phyloP scores from a whole-genome alignment of 2,329 filamentous ascomycete genomes.

The Venturia effusa region DNA sequence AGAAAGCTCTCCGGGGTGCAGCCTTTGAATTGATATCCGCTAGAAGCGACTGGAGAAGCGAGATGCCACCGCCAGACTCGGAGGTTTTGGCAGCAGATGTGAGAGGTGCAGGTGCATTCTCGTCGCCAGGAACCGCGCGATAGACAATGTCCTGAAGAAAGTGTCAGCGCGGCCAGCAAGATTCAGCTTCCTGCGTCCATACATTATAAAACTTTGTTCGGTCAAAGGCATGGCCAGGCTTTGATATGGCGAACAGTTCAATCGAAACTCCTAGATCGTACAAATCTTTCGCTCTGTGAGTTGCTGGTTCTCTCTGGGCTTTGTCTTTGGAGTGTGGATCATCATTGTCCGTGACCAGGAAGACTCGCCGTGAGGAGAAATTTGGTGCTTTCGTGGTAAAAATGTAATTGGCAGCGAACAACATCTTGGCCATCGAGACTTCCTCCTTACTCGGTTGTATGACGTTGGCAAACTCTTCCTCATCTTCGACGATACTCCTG shows the following conservation, averaged over 20 bases:
- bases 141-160: conserved; percentile 73
- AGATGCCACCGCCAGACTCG: conserved; percentile 63
- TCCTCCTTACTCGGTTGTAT: conserved; percentile 58
- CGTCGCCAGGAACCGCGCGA: conserved; percentile 54
- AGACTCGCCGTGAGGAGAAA: conserved; percentile 84
- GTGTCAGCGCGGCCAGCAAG: conserved; percentile 8
- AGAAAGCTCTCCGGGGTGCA: conserved; percentile 72
- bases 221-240: conserved; percentile 62
- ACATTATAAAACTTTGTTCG: conserved; percentile 85
- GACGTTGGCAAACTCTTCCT: conserved; percentile 57
- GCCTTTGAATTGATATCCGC: conserved; percentile 88
- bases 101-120: conserved; percentile 51
- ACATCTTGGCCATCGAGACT: conserved; percentile 74
- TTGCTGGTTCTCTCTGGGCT: conserved; percentile 60
- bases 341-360: conserved; percentile 92
- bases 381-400: conserved; percentile 93
- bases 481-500: conserved; percentile 66
- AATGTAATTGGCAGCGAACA: conserved; percentile 93
- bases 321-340: conserved; percentile 69
- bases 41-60: conserved; percentile 66
- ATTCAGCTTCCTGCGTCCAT: conserved; percentile 20
- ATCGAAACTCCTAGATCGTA: conserved; percentile 90
- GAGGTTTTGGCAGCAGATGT: conserved; percentile 47
- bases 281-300: conserved; percentile 82
- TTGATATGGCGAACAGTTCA: conserved; percentile 82